These are phyloP conservation scores for Citrus reticulata DNA, from an alignment of 345 rosid species.

Conservation along the genomic window DNA sequence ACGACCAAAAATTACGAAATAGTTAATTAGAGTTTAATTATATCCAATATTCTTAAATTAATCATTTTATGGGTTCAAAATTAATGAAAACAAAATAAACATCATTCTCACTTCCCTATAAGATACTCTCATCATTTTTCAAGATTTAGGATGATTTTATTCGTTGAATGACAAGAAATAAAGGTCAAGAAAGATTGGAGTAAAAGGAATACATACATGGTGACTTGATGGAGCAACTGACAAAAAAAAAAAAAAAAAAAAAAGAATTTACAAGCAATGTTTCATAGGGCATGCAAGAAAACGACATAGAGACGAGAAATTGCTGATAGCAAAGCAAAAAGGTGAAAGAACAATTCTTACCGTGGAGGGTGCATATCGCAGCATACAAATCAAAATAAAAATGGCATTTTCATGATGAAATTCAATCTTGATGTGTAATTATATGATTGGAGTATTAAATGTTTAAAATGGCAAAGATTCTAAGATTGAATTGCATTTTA, in stretches of 20 bases:
- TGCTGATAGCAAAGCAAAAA: not conserved
- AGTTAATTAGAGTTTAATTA: too few species aligned
- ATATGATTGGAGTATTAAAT: not conserved
- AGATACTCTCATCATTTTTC: not conserved
- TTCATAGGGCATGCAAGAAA: not conserved
- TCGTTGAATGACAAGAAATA: constrained; percentile 15
- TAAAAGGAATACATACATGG: not conserved
- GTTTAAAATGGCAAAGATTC: not conserved
- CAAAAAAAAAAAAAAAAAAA: not conserved
- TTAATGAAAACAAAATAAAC: not conserved
- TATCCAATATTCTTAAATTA: too few species aligned
- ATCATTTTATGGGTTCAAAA: not conserved
- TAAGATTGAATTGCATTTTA: too few species aligned
- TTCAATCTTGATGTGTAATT: not conserved
- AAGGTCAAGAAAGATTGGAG: constrained; percentile 14
- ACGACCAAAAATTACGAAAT: too few species aligned
- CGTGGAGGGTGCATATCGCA: constrained; percentile 1
- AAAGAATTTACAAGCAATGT: not conserved
- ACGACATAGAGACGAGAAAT: constrained; percentile 6
- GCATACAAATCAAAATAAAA: not conserved
- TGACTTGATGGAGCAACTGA: constrained; percentile 12
- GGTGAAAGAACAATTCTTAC: not conserved
- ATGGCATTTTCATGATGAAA: not conserved
- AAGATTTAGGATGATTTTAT: not conserved
- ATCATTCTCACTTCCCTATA: too few species aligned